A percentile compares a stretch with the other conserved stretches of the same genome.
Evolutionary conservation across 306 rosid species (phyloP).

Genomic region (Gynostemma pentaphyllum): DNA sequence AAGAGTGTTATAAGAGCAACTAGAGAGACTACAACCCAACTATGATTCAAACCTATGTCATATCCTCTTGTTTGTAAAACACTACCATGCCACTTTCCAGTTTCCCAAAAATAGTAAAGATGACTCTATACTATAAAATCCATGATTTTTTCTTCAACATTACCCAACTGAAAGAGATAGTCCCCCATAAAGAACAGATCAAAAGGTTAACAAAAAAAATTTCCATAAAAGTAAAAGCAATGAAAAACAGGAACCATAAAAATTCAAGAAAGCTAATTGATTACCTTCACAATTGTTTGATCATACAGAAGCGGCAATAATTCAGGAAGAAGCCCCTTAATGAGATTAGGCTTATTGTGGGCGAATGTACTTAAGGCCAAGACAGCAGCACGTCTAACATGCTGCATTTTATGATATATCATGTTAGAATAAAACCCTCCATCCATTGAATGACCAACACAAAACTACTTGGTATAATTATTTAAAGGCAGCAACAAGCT

Average conservation of each 20-base stretch:
- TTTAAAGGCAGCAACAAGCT: not conserved
- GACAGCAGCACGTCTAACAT: constrained; percentile 99
- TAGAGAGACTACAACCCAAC: too few species aligned
- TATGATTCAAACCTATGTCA: too few species aligned
- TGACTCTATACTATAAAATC: too few species aligned
- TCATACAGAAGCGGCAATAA: constrained; percentile 95
- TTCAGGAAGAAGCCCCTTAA: constrained; percentile 93
- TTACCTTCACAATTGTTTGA: constrained; percentile 91
- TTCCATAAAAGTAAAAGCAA: not conserved
- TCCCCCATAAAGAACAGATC: too few species aligned
- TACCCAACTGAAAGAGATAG: too few species aligned
- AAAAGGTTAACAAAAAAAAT: too few species aligned
- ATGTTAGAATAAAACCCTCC: not conserved
- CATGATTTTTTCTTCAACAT: too few species aligned
- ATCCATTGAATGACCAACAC: not conserved
- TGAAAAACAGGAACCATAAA: not conserved
- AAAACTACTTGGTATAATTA: not conserved
- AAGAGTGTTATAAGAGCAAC: too few species aligned
- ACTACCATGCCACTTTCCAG: too few species aligned
- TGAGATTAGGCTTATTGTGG: constrained; percentile 91
- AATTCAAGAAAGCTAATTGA: not conserved
- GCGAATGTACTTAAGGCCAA: constrained; percentile 96
- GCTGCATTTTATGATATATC: constrained; percentile 42
- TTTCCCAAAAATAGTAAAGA: too few species aligned
- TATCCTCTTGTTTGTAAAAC: too few species aligned